Evolutionary conservation across 306 rosid genomes (phyloP).

Genomic region (Hippophae tibetana): DNA sequence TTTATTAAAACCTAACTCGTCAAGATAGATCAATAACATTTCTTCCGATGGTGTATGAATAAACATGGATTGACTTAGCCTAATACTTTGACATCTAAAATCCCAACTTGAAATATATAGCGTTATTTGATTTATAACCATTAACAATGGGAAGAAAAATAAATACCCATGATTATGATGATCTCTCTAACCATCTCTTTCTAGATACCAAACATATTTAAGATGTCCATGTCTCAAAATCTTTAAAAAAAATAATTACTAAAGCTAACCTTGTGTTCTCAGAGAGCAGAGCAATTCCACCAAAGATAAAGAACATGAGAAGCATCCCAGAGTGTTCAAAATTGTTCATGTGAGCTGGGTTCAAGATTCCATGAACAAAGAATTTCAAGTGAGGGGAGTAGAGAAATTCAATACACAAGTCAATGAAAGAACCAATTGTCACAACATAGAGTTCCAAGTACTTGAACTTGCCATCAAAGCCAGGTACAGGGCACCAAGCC

Average conservation of each 20-base stretch:
- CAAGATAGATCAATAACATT: no score
- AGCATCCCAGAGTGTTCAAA: conserved; percentile 97
- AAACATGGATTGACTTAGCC: neutral
- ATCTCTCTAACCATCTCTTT: neutral
- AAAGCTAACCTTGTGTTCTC: conserved; percentile 61
- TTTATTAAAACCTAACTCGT: no score
- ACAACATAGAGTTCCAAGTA: conserved; percentile 75
- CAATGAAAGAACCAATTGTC: conserved; percentile 67
- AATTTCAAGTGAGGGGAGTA: conserved; percentile 87
- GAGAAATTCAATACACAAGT: conserved; percentile 79
- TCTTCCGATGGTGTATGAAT: no score
- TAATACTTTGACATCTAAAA: neutral
- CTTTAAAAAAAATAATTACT: conserved; percentile 1
- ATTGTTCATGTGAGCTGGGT: conserved; percentile 87
- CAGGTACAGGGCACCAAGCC: conserved; percentile 74
- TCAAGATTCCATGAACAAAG: conserved; percentile 58
- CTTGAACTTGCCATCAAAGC: conserved; percentile 74
- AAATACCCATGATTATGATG: neutral
- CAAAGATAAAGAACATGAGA: conserved; percentile 86
- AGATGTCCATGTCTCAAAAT: neutral
- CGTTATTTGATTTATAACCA: neutral
- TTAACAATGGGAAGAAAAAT: neutral
- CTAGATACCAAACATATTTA: neutral
- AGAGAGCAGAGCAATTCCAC: conserved; percentile 49
- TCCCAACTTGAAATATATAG: neutral